phyloP scores from a whole-genome alignment of 306 rosid genomes.

The Sicyos edulis region DNA sequence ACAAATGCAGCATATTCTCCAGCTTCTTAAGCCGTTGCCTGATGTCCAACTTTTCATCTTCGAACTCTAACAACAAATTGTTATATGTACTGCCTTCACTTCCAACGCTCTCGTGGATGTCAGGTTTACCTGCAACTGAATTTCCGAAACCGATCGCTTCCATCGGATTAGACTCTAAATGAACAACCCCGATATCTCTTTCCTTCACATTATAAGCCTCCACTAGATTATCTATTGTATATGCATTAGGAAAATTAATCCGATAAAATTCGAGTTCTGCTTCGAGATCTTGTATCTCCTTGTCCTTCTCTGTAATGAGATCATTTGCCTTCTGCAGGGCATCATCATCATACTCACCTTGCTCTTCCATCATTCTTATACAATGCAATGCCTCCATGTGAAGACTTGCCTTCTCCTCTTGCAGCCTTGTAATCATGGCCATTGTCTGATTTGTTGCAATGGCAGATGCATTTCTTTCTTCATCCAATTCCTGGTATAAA shows the following conservation, averaged over 20 bases:
- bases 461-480: conserved; percentile 71
- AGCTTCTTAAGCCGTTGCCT: conserved; percentile 50
- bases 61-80: conserved; percentile 37
- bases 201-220: conserved; percentile 48
- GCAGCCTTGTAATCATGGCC: conserved; percentile 72
- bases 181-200: conserved; percentile 70
- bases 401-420: conserved; percentile 64
- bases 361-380: conserved; percentile 58
- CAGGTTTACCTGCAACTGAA: conserved; percentile 28
- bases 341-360: conserved; percentile 55
- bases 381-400: conserved; percentile 75
- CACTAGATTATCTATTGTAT: conserved; percentile 28
- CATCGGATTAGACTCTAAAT: conserved; percentile 30
- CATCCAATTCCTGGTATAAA: conserved; percentile 68
- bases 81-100: conserved; percentile 24
- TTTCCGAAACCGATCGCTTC: conserved; percentile 28
- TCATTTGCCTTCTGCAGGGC: conserved; percentile 57
- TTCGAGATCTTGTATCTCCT: conserved; percentile 48
- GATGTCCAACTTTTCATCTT: conserved; percentile 54
- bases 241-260: conserved; percentile 46
- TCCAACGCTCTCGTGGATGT: conserved; percentile 29
- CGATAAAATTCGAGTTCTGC: conserved; percentile 43
- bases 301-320: conserved; percentile 57
- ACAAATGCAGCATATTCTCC: conserved; percentile 55
- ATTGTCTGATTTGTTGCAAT: conserved; percentile 54